These are phyloP conservation scores for Aspergillus vadensis DNA, from an alignment of 2,329 filamentous ascomycete species.

Conservation along the genomic window DNA sequence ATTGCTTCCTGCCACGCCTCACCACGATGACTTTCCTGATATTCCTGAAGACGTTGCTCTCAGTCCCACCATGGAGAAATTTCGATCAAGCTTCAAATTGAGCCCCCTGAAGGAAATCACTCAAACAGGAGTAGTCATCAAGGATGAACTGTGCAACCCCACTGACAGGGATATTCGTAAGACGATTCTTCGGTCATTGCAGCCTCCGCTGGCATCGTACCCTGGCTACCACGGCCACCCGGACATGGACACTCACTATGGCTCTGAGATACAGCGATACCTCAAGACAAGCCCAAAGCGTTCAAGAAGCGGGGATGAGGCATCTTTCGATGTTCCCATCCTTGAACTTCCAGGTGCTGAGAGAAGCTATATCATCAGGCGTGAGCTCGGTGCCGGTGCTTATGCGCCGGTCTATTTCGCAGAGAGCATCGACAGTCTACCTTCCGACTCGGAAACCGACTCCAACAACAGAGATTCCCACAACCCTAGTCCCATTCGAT, in stretches of 20 bases:
- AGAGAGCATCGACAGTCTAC: slow-evolving; percentile 65
- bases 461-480: slow-evolving; percentile 54
- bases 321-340: slow-evolving; percentile 61
- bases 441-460: slow-evolving; percentile 38
- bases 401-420: slow-evolving; percentile 95
- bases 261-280: slow-evolving; percentile 77
- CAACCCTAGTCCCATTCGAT: slow-evolving; percentile 30
- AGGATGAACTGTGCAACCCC: slow-evolving; percentile 84
- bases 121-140: slow-evolving; percentile 67
- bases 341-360: slow-evolving; percentile 68
- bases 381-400: slow-evolving; percentile 87
- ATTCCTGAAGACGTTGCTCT: slow-evolving; percentile 38
- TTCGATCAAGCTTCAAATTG: slow-evolving; percentile 27
- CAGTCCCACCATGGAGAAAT: slow-evolving; percentile 43
- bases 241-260: slow-evolving; percentile 64
- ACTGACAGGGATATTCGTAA: slow-evolving; percentile 74
- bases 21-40: slow-evolving; percentile 46
- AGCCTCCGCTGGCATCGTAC: slow-evolving; percentile 73
- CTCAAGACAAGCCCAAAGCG: slow-evolving; percentile 65
- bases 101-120: slow-evolving; percentile 21
- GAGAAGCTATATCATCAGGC: slow-evolving; percentile 73
- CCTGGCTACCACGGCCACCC: slow-evolving; percentile 77
- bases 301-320: slow-evolving; percentile 57
- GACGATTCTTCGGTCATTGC: slow-evolving; percentile 72
- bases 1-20: slow-evolving; percentile 65